Evolutionary conservation across 2,329 filamentous ascomycete genomes (phyloP).

Genomic region (Passalora sequoiae): DNA sequence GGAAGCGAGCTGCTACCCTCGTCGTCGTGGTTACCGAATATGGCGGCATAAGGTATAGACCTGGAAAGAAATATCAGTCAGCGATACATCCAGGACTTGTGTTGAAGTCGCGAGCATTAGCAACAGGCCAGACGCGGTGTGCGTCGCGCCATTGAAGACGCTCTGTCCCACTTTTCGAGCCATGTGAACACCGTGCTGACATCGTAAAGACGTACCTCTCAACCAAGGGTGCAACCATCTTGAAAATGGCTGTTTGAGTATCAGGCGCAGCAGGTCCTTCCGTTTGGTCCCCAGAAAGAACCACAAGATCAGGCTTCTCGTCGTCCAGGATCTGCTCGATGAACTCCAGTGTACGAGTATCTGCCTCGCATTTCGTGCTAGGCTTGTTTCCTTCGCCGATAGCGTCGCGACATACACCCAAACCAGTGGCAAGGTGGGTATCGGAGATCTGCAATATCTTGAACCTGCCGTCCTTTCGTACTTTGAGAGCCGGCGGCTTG

Average conservation of each 20-base stretch:
- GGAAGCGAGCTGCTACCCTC: slow-evolving; percentile 61
- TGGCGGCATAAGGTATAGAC: slow-evolving; percentile 85
- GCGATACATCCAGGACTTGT: too few relatives aligned
- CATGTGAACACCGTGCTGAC: too few relatives aligned
- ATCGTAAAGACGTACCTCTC: too few relatives aligned
- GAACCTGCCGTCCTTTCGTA: slow-evolving; percentile 85
- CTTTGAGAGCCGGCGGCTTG: slow-evolving; percentile 58
- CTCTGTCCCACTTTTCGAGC: too few relatives aligned
- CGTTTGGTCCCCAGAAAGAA: slow-evolving; percentile 89
- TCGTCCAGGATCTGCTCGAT: slow-evolving; percentile 77
- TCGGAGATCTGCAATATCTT: slow-evolving; percentile 98
- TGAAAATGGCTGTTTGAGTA: slow-evolving; percentile 88
- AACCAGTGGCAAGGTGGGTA: slow-evolving; percentile 84
- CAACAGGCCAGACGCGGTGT: too few relatives aligned
- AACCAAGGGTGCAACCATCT: slow-evolving; percentile 78
- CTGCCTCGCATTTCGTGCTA: slow-evolving; percentile 69
- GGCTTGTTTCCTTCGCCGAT: slow-evolving; percentile 46
- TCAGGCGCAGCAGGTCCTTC: slow-evolving; percentile 92
- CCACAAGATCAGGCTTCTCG: slow-evolving; percentile 87
- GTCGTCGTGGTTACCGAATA: slow-evolving; percentile 97
- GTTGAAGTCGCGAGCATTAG: too few relatives aligned
- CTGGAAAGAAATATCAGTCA: too few relatives aligned
- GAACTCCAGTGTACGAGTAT: slow-evolving; percentile 86
- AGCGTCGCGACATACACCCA: slow-evolving; percentile 80
- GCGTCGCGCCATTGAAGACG: too few relatives aligned